Evolutionary conservation across 805 yeast genomes (phyloP), one percentile per base, ranked within the genome.

Genomic region (Cyberlindnera samutprakarnensis): DNA sequence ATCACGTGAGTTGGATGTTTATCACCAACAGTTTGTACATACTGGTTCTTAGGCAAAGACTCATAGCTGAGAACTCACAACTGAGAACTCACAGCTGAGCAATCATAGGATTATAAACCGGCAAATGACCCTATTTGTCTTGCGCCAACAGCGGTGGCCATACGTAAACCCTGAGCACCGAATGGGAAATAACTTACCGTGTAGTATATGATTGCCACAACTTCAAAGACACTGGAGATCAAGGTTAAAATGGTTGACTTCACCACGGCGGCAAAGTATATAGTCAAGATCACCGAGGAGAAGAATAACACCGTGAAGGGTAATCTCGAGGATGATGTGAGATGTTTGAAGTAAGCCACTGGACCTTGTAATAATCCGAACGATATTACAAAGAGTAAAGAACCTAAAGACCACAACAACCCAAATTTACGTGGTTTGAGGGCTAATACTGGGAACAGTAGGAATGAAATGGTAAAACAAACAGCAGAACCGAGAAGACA

Each of bases 311-410:
- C 43, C 0, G 95, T 78, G 55, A 92, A 90, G 27, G 88, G 77
- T 27, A 90, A 62, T 44, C 98, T 69, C 31, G 76, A 81, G 23
- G 71, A 68, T 4, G 95, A 78, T 5, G 81, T 55, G 40, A 92
- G 66, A 53, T 90, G 97, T 29, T 64, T 62, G 25, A 75, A 40
- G 53, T 86, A 92, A 22, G 78, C 77, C n/a, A 75, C 66, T 0
- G 96, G 96, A 0, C 98, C 98, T 62, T 87, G 96, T 15, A 90
- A 61, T 14, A 86, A 74, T 2, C 95, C 96, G 59, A 92, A 92
- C 22, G 95, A 84, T 6, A 84, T 53, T 14, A 92, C 84, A 57
- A 92, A 90, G 27, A 92, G 59, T 11, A 92, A 51, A 2, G 95
- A 82, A 0, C 97, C 98, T 59, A 90, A 63, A 2, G 95, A 76